phyloP scores from a whole-genome alignment of 371 early-diverging fungal species.

The Conidiobolus incongruus region DNA sequence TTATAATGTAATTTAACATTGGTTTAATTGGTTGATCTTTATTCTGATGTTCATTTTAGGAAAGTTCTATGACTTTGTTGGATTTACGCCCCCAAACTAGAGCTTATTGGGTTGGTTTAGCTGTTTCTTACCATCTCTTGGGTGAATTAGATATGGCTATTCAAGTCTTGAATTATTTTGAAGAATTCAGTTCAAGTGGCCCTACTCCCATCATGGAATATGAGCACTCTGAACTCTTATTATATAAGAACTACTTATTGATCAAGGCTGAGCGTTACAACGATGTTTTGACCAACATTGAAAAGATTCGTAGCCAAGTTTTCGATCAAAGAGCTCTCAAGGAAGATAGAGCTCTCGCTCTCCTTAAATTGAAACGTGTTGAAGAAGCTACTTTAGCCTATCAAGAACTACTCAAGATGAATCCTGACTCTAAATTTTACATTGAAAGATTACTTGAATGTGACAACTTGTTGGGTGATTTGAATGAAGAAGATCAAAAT shows the following conservation, averaged over 20 bases:
- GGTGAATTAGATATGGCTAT: constrained; percentile 49
- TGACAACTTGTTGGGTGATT: constrained; percentile 13
- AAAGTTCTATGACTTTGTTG: constrained; percentile 41
- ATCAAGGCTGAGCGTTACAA: constrained; percentile 58
- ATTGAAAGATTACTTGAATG: constrained; percentile 33
- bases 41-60: constrained; percentile 12
- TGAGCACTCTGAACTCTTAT: constrained; percentile 50
- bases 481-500: constrained; percentile 12
- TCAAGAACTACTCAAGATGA: constrained; percentile 41
- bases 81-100: constrained; percentile 40
- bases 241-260: constrained; percentile 54
- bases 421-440: constrained; percentile 57
- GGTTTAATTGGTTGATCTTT: not conserved
- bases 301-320: constrained; percentile 36
- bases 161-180: constrained; percentile 38
- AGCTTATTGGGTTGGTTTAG: constrained; percentile 66
- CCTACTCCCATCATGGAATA: constrained; percentile 16
- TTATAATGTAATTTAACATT: constrained; percentile 23
- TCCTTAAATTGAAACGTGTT: constrained; percentile 13
- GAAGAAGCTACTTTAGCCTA: constrained; percentile 57
- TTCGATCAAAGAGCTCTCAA: constrained; percentile 43
- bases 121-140: constrained; percentile 62
- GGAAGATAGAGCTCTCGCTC: constrained; percentile 27
- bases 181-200: constrained; percentile 7
- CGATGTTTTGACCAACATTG: constrained; percentile 49